Conservation (phyloP, 495 filamentous ascomycete genomes). For the Xylaria bambusicola region DNA sequence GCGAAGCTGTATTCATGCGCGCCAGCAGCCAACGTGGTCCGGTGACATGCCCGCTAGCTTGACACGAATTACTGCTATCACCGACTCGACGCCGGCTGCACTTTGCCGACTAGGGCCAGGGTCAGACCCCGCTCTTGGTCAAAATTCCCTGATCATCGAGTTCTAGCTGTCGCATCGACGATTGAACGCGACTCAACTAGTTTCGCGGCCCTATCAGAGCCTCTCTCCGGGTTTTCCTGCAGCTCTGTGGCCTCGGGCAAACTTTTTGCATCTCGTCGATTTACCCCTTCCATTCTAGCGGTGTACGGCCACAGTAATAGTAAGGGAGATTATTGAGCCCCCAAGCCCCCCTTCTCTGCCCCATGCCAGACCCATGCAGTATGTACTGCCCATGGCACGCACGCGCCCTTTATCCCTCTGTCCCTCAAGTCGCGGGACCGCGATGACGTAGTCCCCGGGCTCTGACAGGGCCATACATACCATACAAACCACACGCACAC, state of each 20-base stretch:
- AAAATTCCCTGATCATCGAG: constrained; percentile 34
- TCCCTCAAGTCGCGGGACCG: neutral
- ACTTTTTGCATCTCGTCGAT: neutral
- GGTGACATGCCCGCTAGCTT: neutral
- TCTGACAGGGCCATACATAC: neutral
- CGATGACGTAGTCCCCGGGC: constrained; percentile 9
- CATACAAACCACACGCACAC: neutral
- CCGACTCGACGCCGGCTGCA: neutral
- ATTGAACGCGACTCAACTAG: constrained; percentile 12
- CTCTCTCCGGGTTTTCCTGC: neutral
- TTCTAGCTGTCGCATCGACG: constrained; percentile 30
- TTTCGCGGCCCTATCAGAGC: neutral
- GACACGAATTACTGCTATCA: neutral
- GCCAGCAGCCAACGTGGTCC: neutral
- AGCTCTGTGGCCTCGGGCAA: neutral
- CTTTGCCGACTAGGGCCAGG: neutral
- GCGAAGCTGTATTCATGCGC: neutral
- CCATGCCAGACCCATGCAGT: too few species aligned
- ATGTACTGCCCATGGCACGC: too few species aligned
- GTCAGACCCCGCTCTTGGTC: neutral
- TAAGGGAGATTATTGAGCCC: constrained; percentile 2
- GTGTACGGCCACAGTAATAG: neutral
- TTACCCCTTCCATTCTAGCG: constrained; percentile 1
- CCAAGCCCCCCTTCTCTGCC: neutral
- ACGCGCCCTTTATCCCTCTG: neutral